Evolutionary conservation across 495 filamentous ascomycete species (phyloP).

Genomic region (Aspergillus campestris): DNA sequence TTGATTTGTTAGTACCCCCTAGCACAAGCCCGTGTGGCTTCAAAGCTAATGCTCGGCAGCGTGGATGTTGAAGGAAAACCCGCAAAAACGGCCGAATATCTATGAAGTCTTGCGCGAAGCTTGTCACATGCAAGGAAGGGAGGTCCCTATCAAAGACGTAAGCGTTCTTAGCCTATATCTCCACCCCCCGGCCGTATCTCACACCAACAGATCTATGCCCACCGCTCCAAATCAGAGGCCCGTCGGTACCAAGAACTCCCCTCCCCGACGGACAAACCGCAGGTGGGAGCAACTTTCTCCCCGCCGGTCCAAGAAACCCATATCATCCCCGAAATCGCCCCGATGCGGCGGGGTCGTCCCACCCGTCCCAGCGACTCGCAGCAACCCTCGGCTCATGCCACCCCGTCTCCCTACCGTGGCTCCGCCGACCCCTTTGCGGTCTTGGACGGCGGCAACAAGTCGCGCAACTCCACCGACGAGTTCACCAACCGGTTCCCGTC

Average conservation of each 20-base stretch:
- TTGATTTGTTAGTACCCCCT: constrained; percentile 65
- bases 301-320: constrained; percentile 56
- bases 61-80: constrained; percentile 84
- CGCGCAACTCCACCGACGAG: constrained; percentile 57
- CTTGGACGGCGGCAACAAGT: constrained; percentile 57
- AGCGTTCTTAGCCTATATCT: constrained; percentile 20
- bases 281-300: constrained; percentile 63
- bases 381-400: constrained; percentile 47
- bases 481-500: constrained; percentile 80
- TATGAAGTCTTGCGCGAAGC: constrained; percentile 84
- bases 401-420: constrained; percentile 63
- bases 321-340: constrained; percentile 79
- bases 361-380: constrained; percentile 41
- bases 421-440: constrained; percentile 84
- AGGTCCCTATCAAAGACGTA: constrained; percentile 89
- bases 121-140: constrained; percentile 79
- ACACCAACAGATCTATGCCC: constrained; percentile 66
- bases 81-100: constrained; percentile 77
- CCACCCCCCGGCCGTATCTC: background rate
- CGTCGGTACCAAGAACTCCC: constrained; percentile 55
- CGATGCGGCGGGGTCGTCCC: constrained; percentile 87
- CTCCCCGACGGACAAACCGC: constrained; percentile 46
- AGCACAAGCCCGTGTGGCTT: too few relatives aligned
- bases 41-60: constrained; percentile 36
- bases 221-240: constrained; percentile 54